Evolutionary conservation across 495 filamentous ascomycete genomes (phyloP), one percentile per base, ranked within the genome.

Genomic region (Penicillium tannophilum): DNA sequence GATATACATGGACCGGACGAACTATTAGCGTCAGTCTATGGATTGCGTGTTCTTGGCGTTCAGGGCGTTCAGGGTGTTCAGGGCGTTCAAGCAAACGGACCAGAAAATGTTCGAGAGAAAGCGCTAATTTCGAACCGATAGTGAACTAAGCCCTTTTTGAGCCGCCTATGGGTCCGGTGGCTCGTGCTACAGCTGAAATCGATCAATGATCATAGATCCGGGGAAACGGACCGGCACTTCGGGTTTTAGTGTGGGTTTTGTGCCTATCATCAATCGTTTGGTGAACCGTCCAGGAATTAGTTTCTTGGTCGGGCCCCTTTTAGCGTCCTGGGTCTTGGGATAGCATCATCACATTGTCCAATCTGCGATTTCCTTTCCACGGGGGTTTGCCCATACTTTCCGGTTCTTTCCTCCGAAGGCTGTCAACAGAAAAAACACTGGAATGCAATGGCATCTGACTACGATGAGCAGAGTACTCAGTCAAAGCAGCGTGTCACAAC

Each of bases 401-500:
- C 31, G 26, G 10, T 48, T 5, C 24, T 2, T 11, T 30, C 24
- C 30, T 6, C 4, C 20, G 20, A 23, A n/a, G 14, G 11, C 14
- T 48, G 46, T 26, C 46, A 23, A 14, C 16, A 8, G 28, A 23
- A 28, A 28, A 28, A 28, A 28, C 44, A 1, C 2, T 23, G 20
- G 2, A 23, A 23, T 23, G 20, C 20, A 35, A 52, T 52, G 49
- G 6, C 28, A 6, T 35, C 49, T 23, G 28, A 4, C 12, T 17
- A 52, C 20, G 49, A 26, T 9, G 20, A 52, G 16, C 0, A 39
- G n/a, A 52, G 49, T 23, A 52, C 49, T 11, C 49, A 52, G 31
- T 12, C 23, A 6, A 52, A 52, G 17, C 49, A 52, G 31, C 49
- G 49, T 10, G 19, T 36, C 7, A 52, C 49, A n/a, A 52, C 49